phyloP scores from a whole-genome alignment of 495 filamentous ascomycete species.

The Xylaria sp. region DNA sequence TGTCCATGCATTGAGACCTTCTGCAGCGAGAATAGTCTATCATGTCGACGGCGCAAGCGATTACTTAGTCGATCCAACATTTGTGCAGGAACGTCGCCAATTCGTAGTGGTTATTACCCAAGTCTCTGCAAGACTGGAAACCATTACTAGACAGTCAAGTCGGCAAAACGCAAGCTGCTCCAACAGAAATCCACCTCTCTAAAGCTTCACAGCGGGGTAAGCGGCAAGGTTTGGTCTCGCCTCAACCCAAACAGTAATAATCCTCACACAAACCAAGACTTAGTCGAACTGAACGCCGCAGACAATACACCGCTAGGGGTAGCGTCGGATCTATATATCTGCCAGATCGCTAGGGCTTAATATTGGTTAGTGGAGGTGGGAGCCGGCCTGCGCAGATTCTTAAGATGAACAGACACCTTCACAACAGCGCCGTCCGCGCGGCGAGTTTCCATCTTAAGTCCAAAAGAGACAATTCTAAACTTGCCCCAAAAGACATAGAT shows the following conservation, averaged over 20 bases:
- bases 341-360: not conserved
- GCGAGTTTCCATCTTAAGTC: constrained; percentile 17
- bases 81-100: not conserved
- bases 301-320: not conserved
- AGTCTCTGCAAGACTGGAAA: not conserved
- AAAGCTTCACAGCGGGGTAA: not conserved
- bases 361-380: not conserved
- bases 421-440: constrained; percentile 7
- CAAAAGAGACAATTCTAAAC: not conserved
- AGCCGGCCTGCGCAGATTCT: constrained; percentile 9
- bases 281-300: not conserved
- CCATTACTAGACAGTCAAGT: not conserved
- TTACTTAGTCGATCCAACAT: not conserved
- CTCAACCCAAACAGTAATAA: not conserved
- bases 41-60: not conserved
- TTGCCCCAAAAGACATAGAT: constrained; percentile 7
- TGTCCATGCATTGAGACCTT: not conserved
- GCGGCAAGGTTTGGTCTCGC: not conserved
- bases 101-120: not conserved
- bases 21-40: not conserved
- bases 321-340: not conserved
- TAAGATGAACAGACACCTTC: constrained; percentile 14
- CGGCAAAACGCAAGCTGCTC: not conserved
- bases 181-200: too few species aligned
- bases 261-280: not conserved